Conservation (phyloP, 257 asterid genomes). For the Solanum ossicruentum region DNA sequence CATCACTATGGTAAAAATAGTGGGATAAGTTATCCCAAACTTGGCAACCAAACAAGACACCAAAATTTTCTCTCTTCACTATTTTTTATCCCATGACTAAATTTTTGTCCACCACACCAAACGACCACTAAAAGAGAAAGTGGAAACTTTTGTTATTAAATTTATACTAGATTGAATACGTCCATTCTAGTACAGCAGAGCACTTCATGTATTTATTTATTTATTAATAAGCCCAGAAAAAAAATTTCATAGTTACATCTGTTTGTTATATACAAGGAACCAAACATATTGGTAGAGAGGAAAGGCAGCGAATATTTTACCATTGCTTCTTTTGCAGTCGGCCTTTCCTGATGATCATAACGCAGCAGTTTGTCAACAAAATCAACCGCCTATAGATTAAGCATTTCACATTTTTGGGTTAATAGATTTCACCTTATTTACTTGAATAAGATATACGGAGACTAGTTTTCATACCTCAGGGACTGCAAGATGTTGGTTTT, state of each 20-base stretch:
- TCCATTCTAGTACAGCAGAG: not conserved
- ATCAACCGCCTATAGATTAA: constrained; percentile 58
- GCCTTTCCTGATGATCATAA: constrained; percentile 92
- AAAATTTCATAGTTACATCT: not conserved
- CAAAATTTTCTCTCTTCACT: too few species aligned
- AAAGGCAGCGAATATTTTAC: constrained; percentile 15
- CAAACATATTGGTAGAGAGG: not conserved
- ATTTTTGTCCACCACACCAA: too few species aligned
- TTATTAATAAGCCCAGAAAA: not conserved
- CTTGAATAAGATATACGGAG: not conserved
- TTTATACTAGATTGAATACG: not conserved
- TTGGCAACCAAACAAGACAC: too few species aligned
- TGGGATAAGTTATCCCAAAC: too few species aligned
- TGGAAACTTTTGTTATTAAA: not conserved
- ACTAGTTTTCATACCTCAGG: constrained; percentile 53
- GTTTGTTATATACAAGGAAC: not conserved
- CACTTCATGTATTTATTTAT: not conserved
- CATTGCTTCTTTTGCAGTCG: constrained; percentile 96
- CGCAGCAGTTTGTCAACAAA: constrained; percentile 89
- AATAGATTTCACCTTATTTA: not conserved
- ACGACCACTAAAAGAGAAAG: not conserved
- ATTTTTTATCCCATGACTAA: too few species aligned
- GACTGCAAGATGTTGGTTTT: constrained; percentile 45
- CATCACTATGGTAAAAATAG: too few species aligned
- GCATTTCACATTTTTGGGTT: not conserved